Evolutionary conservation across 208 protist species (phyloP).

Genomic region (Trypanosoma avium): DNA sequence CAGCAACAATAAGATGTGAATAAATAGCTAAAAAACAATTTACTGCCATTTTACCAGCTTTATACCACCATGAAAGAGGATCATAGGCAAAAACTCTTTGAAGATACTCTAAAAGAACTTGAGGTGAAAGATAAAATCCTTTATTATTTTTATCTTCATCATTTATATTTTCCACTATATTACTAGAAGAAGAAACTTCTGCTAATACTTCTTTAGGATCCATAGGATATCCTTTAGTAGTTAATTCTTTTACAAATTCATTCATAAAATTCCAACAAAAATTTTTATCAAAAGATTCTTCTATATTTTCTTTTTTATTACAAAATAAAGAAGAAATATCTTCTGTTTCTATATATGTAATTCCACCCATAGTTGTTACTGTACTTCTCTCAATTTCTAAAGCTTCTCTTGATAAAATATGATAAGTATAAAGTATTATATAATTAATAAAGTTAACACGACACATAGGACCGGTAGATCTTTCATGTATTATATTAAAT

Average conservation of each 20-base stretch:
- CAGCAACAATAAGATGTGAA: not conserved
- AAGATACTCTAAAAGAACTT: slow-evolving; percentile 18
- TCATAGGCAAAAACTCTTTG: slow-evolving; percentile 23
- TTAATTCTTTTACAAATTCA: slow-evolving; percentile 19
- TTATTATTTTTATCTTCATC: not conserved
- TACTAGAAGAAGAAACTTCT: not conserved
- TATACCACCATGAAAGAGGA: slow-evolving; percentile 14
- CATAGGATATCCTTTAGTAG: not conserved
- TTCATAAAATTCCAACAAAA: slow-evolving; percentile 18
- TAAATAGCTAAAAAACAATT: slow-evolving; percentile 25
- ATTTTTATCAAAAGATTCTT: not conserved
- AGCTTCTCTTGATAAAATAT: slow-evolving; percentile 31
- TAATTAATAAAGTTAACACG: slow-evolving; percentile 57
- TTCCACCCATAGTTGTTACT: no score
- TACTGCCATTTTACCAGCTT: slow-evolving; percentile 19
- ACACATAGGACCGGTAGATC: slow-evolving; percentile 19
- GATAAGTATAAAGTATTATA: slow-evolving; percentile 45
- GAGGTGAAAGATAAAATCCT: slow-evolving; percentile 2
- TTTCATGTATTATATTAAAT: slow-evolving; percentile 14
- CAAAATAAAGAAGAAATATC: not conserved
- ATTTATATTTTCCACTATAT: not conserved
- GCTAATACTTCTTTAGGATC: slow-evolving; percentile 12
- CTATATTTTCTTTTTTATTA: not conserved
- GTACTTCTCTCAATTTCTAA: not conserved
- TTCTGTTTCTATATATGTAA: not conserved